phyloP scores from a whole-genome alignment of 202 grass and related monocot species.

The Thinopyrum obtusiflorum region DNA sequence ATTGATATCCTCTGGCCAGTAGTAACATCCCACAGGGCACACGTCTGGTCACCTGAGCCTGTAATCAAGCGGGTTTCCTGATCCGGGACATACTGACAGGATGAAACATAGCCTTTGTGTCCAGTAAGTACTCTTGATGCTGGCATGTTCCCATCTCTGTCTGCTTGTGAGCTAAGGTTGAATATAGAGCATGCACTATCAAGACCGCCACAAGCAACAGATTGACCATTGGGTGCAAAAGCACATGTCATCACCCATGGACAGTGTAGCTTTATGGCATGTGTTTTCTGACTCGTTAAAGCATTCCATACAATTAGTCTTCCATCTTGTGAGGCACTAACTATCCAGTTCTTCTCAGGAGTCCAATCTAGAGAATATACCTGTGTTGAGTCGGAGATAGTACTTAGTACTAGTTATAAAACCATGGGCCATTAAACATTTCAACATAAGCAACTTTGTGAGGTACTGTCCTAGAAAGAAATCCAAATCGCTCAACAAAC shows the following conservation, averaged over 20 bases:
- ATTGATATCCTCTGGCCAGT: slow-evolving; percentile 94
- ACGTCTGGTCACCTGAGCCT: slow-evolving; percentile 88
- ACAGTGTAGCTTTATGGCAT: slow-evolving; percentile 93
- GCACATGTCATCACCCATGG: slow-evolving; percentile 98
- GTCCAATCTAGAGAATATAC: slow-evolving; percentile 99
- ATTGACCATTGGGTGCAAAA: slow-evolving; percentile 89
- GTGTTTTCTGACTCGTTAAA: slow-evolving; percentile 98
- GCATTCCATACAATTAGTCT: slow-evolving; percentile 99
- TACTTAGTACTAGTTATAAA: slow-evolving; percentile 20
- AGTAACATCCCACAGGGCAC: slow-evolving; percentile 89
- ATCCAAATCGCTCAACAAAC: not conserved
- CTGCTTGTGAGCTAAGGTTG: slow-evolving; percentile 85
- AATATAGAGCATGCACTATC: slow-evolving; percentile 98
- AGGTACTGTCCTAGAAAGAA: not conserved
- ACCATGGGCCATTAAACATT: not conserved
- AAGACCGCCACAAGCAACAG: slow-evolving; percentile 96
- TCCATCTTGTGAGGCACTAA: slow-evolving; percentile 91
- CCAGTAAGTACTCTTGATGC: slow-evolving; percentile 83
- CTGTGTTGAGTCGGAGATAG: slow-evolving; percentile 42
- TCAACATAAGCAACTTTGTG: not conserved
- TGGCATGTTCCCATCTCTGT: slow-evolving; percentile 87
- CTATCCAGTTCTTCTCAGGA: slow-evolving; percentile 95
- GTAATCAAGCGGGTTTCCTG: slow-evolving; percentile 92
- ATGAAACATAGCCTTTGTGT: slow-evolving; percentile 95
- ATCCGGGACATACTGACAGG: slow-evolving; percentile 91